Evolutionary conservation across 2,329 filamentous ascomycete genomes (phyloP), one percentile per base, ranked within the genome.

Genomic region (Drechslerella dactyloides): DNA sequence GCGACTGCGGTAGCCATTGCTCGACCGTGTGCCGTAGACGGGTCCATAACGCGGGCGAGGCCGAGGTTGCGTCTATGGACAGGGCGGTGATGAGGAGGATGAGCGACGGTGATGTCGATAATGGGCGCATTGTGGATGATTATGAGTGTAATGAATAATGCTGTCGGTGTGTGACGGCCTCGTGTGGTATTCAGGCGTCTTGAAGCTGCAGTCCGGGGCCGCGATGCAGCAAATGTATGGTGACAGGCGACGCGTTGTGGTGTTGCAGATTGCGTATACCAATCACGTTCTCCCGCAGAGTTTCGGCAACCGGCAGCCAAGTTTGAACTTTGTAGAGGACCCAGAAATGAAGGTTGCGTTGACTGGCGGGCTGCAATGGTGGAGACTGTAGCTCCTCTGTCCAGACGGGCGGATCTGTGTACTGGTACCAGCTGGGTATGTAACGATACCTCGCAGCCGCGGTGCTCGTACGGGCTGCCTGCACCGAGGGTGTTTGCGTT

Each of bases 181-280:
- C n/a, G 50, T n/a, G n/a, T n/a, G n/a, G n/a, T 2, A 23, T 51
- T 19, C 8, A 21, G 11, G 11, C n/a, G 10, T 19, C 19, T 19
- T 23, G 19, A 51, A 51, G 19, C 19, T 4, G 46, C 19, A 17
- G 11, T 13, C 7, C 7, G 46, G 19, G 3, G 17, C 21, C 15
- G 17, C n/a, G 15, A 19, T 53, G 23, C 50, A 23, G 23, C 23
- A 19, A 6, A 6, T 37, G 19, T 37, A 35, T 4, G 33, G n/a
- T 15, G 17, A 17, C 7, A 15, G 1, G n/a, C 15, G 27, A 35
- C 51, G 66, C 46, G 66, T 70, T 70, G 66, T 55, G 66, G 59
- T 70, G 66, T 70, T 70, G 66, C n/a, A 70, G 54, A 54, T 70
- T 61, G 33, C 19, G n/a, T n/a, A n/a, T n/a, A 24, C 19, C 46